These are phyloP conservation scores for Mucor plumbeus DNA, from an alignment of 371 early-diverging fungal genomes.

Conservation along the genomic window DNA sequence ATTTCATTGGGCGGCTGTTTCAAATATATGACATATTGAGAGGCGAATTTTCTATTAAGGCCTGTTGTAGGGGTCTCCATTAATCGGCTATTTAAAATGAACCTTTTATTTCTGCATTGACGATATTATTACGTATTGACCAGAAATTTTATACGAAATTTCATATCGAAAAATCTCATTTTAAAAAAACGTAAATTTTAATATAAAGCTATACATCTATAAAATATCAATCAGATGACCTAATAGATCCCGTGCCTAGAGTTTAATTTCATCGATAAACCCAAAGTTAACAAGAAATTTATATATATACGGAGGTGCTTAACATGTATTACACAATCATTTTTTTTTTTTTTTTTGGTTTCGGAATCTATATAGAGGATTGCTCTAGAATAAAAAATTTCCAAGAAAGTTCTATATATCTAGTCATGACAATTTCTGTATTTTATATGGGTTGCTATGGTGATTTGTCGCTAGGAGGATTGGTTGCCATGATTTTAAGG, in stretches of 20 bases:
- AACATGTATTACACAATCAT: slow-evolving; percentile 3
- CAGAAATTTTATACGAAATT: neutral
- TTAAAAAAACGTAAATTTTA: neutral
- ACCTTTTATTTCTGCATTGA: slow-evolving; percentile 24
- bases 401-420: no score
- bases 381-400: neutral
- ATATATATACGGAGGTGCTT: neutral
- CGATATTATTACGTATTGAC: slow-evolving; percentile 29
- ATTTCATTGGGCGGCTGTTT: slow-evolving; percentile 18
- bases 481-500: neutral
- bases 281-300: neutral
- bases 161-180: neutral
- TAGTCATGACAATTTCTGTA: no score
- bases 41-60: neutral
- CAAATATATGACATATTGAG: slow-evolving; percentile 12
- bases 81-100: slow-evolving; percentile 14
- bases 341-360: slow-evolving; percentile 1
- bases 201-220: neutral
- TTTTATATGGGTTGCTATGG: neutral
- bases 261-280: neutral
- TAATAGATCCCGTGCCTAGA: neutral
- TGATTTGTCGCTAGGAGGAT: neutral
- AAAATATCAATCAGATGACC: neutral
- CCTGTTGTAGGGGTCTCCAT: slow-evolving; percentile 8
- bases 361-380: neutral